phyloP scores from a whole-genome alignment of 176 grass and related monocot species.

The Thinopyrum elongatum region DNA sequence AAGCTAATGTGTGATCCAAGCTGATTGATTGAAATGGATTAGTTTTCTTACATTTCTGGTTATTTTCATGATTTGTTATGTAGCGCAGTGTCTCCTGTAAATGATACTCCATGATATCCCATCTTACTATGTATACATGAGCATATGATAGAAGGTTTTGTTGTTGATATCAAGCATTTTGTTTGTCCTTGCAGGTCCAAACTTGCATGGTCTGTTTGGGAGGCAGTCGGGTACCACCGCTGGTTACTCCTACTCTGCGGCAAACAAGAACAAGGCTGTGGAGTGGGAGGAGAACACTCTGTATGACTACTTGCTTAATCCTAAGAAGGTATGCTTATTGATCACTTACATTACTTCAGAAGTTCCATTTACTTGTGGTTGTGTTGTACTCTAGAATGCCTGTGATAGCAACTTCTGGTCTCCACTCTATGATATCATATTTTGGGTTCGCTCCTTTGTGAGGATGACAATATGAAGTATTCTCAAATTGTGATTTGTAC shows the following conservation, averaged over 20 bases:
- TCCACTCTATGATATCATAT: background rate
- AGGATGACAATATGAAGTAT: background rate
- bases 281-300: constrained; percentile 77
- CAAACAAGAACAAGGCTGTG: constrained; percentile 93
- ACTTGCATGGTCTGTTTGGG: constrained; percentile 89
- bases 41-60: background rate
- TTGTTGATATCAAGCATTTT: background rate
- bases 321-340: constrained; percentile 66
- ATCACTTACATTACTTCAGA: background rate
- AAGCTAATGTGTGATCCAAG: no score
- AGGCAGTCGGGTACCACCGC: constrained; percentile 86
- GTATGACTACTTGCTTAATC: constrained; percentile 85
- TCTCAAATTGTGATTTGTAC: background rate
- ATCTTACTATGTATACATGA: background rate
- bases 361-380: background rate
- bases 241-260: constrained; percentile 79
- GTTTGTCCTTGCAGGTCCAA: constrained; percentile 52
- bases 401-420: background rate
- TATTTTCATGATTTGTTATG: background rate
- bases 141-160: background rate
- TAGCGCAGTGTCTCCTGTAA: background rate
- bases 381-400: background rate
- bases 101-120: background rate
- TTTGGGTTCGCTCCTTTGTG: no score
- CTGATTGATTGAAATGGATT: background rate